These are phyloP conservation scores for Plasmodiophora brassicae DNA, from an alignment of 208 protist genomes.

Conservation along the genomic window DNA sequence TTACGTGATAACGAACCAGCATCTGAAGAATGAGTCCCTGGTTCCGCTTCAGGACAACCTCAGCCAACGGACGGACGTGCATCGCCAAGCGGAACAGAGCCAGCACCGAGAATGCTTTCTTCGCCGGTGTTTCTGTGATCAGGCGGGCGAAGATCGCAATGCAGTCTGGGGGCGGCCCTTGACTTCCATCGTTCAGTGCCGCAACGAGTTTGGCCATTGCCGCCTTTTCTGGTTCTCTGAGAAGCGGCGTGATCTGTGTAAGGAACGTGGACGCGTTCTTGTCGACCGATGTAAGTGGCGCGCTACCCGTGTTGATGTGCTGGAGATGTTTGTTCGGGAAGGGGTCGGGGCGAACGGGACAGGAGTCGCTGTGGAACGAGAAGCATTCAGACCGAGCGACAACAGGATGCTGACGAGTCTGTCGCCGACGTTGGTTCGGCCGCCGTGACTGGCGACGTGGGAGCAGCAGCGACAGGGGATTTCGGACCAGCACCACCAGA, in stretches of 20 bases:
- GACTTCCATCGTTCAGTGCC: too few species aligned
- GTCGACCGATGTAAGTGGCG: background rate
- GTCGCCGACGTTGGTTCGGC: background rate
- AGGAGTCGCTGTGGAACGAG: background rate
- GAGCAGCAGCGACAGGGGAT: too few species aligned
- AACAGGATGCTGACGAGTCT: background rate
- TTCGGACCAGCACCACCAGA: too few species aligned
- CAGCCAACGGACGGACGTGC: background rate
- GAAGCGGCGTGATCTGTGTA: background rate
- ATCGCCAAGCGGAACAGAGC: conserved; percentile 16
- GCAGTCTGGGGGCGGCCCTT: background rate
- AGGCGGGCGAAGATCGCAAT: background rate
- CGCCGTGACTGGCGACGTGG: background rate
- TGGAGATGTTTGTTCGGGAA: background rate
- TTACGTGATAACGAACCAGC: conserved; percentile 5
- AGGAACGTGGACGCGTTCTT: background rate
- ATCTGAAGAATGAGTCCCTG: background rate
- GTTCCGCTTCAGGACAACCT: background rate
- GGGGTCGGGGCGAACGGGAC: background rate
- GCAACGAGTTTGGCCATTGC: too few species aligned
- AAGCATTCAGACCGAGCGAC: background rate
- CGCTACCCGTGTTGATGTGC: background rate
- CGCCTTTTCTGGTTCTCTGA: too few species aligned
- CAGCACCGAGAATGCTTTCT: background rate
- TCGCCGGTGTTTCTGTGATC: background rate